Evolutionary conservation across 768 basidiomycete genomes (phyloP), one percentile per base, ranked within the genome.

Genomic region (Gelatoporia subvermispora): DNA sequence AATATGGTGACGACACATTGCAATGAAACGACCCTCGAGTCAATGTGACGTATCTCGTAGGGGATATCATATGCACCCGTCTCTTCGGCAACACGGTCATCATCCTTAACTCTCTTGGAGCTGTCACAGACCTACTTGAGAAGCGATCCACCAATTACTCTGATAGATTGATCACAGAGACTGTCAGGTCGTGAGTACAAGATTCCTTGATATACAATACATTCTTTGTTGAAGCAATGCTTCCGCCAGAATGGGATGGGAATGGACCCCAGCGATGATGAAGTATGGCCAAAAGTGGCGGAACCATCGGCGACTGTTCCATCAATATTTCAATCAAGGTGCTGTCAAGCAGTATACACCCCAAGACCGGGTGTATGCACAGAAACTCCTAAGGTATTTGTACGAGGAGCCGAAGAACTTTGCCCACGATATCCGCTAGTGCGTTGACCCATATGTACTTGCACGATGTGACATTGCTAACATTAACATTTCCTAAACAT

Each of bases 201-300:
- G n/a, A 7, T 13, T 13, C 5, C 16, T 8, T 7, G 22, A 28
- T 34, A 7, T 15, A 13, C 13, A 13, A 5, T 16, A 10, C 4
- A 1, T 17, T 9, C 43, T 45, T 16, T 5, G 16, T 7, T 23
- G n/a, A 21, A 7, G 43, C 23, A 16, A 17, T 15, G 16, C 3
- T 9, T 15, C n/a, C n/a, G n/a, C 24, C 47, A 75, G 74, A 35
- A 70, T 59, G 3, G 57, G 58, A 10, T 60, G 57, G 58, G 60
- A 66, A 47, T 42, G 68, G 43, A 60, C 66, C 2, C 52, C 74
- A 43, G 67, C 67, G n/a, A 62, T 74, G 18, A 62, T 69, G 44
- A 66, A 66, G 23, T 72, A 72, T 55, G 71, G 69, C 35, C 65
- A 73, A 31, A 66, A 58, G 17, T 67, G 75, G 52, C 67, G 72